Percentiles rank a stretch among this genome's conserved stretches.
Evolutionary conservation across 176 grass and related monocot species (phyloP).

Genomic region (Typha latifolia): DNA sequence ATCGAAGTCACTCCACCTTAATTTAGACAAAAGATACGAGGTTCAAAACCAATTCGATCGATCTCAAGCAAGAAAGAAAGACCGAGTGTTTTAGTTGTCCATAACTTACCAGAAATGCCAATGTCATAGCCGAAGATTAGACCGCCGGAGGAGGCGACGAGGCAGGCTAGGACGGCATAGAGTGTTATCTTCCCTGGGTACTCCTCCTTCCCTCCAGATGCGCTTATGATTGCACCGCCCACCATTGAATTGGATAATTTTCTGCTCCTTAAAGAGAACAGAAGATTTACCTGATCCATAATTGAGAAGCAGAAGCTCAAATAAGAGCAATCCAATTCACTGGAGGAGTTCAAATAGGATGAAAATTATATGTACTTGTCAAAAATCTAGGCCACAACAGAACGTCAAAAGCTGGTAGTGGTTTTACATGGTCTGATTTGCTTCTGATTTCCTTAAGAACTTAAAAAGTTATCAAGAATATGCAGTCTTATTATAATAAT

Average conservation of each 20-base stretch:
- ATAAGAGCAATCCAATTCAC: no score
- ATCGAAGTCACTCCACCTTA: slow-evolving; percentile 21
- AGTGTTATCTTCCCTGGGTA: slow-evolving; percentile 15
- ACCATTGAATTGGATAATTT: neutral
- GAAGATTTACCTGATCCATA: no score
- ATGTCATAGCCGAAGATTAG: slow-evolving; percentile 21
- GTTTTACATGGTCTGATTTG: no score
- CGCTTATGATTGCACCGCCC: slow-evolving; percentile 3
- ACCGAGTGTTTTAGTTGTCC: neutral
- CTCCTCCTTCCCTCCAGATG: neutral
- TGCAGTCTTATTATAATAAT: no score
- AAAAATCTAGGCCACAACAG: no score
- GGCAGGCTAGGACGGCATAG: slow-evolving; percentile 10
- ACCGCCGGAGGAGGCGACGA: slow-evolving; percentile 17
- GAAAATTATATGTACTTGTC: no score
- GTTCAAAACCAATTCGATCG: neutral
- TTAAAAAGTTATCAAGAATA: no score
- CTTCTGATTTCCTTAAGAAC: no score
- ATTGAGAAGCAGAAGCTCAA: no score
- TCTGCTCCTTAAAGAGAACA: no score
- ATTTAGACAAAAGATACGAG: slow-evolving; percentile 3
- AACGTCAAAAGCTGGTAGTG: no score
- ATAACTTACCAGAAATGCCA: slow-evolving; percentile 5
- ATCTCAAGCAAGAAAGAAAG: neutral
- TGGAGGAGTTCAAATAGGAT: no score